These are phyloP conservation scores for Comarum palustre DNA, from an alignment of 306 rosid species.

Conservation along the genomic window DNA sequence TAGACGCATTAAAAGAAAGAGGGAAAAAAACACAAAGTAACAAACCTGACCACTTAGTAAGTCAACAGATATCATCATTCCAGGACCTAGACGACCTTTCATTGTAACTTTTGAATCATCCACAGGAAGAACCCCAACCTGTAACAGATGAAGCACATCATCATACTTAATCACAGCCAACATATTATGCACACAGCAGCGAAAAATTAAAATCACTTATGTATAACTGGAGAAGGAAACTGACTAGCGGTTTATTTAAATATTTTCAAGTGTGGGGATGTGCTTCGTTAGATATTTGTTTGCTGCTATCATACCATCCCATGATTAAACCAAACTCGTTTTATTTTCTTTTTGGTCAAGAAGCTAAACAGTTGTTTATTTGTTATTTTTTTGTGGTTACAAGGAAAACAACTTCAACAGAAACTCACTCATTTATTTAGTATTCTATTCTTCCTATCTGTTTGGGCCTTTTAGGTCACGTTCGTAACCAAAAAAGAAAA, in stretches of 20 bases:
- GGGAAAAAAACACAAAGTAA: not conserved
- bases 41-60: conserved; percentile 83
- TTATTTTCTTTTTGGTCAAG: not conserved
- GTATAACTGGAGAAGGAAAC: not conserved
- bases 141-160: conserved; percentile 19
- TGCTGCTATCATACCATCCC: not conserved
- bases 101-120: conserved; percentile 89
- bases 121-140: conserved; percentile 95
- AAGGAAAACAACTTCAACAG: too few species aligned
- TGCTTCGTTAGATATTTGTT: not conserved
- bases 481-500: too few species aligned
- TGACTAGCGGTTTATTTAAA: not conserved
- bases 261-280: not conserved
- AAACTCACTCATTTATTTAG: too few species aligned
- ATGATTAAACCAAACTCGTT: not conserved
- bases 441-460: too few species aligned
- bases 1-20: not conserved
- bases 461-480: too few species aligned
- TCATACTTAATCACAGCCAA: conserved; percentile 10
- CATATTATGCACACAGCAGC: conserved; percentile 1
- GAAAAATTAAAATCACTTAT: not conserved
- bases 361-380: not conserved
- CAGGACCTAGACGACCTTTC: conserved; percentile 99
- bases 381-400: too few species aligned
- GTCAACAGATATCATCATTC: conserved; percentile 98